Conservation (phyloP, 306 rosid genomes). For the Senna siamea region DNA sequence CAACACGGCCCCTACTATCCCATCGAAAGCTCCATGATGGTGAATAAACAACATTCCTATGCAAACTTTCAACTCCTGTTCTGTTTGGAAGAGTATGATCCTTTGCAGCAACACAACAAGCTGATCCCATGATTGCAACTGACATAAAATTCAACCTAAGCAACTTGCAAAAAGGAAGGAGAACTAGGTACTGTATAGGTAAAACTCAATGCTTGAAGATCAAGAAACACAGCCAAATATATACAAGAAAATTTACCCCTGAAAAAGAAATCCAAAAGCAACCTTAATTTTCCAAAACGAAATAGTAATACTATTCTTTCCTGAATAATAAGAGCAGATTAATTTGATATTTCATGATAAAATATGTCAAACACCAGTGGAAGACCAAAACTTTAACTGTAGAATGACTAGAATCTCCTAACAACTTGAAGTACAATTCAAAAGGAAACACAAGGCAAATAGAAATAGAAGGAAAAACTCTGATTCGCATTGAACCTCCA, state of each 20-base stretch:
- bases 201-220: slow-evolving; percentile 16
- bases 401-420: slow-evolving; percentile 1
- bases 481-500: not conserved
- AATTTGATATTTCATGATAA: slow-evolving; percentile 12
- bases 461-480: not conserved
- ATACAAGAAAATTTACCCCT: slow-evolving; percentile 10
- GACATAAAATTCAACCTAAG: slow-evolving; percentile 34
- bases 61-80: slow-evolving; percentile 49
- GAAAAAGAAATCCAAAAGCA: slow-evolving; percentile 29
- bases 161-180: not conserved
- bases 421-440: slow-evolving; percentile 1
- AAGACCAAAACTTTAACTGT: slow-evolving; percentile 15
- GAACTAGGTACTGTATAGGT: slow-evolving; percentile 2
- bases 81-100: slow-evolving; percentile 38
- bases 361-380: slow-evolving; percentile 7
- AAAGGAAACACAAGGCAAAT: slow-evolving; percentile 19
- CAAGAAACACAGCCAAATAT: not conserved
- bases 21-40: slow-evolving; percentile 71
- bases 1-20: slow-evolving; percentile 66
- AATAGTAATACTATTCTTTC: slow-evolving; percentile 35
- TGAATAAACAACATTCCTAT: slow-evolving; percentile 55
- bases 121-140: slow-evolving; percentile 60
- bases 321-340: slow-evolving; percentile 36
- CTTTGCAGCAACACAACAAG: slow-evolving; percentile 63
- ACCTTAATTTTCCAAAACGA: slow-evolving; percentile 34